Evolutionary conservation across 2,329 filamentous ascomycete genomes (phyloP), one percentile per base, ranked within the genome.

Genomic region (Microdochium paspali): DNA sequence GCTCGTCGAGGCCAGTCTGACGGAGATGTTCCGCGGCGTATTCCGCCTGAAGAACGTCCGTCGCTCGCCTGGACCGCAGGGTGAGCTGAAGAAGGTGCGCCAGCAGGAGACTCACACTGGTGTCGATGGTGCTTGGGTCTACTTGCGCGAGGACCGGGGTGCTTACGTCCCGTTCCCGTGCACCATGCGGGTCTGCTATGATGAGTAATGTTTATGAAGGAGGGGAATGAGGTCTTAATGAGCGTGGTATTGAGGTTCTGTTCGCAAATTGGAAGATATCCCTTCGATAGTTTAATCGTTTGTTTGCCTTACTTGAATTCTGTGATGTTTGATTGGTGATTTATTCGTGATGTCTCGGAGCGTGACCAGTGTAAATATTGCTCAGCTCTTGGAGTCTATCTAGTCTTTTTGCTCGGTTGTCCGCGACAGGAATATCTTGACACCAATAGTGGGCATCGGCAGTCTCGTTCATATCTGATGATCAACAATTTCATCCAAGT

Each of bases 11-110:
- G 70, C 80, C 2, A 82, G 80, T 0, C 66, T 90, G 49, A 77
- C 79, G 1, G 77, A 83, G 53, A 82, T 88, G 71, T 76, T 89
- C 62, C 77, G 84, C 44, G 75, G 77, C 1, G 65, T 87, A 2
- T 85, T 84, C 56, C 67, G 72, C 49, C 68, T 80, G 54, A 71
- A 76, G 54, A 80, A 80, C 47, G 61, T 90, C 10, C 68, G 80
- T 5, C 71, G 80, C 25, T 80, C 78, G 0, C 68, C 77, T 0
- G 85, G 85, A 0, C 66, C 75, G 1, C 80, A 85, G 63, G 85
- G 85, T 0, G 66, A 80, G 58, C 61, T 89, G 53, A 86, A 87
- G 71, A 84, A 79, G 67, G 70, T 87, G 2, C 35, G 15, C 6
- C 35, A 40, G 18, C 15, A 40, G 35, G 35, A 7, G 15, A 7